Percentiles rank a stretch among this genome's conserved stretches.
These are phyloP conservation scores for Conringia planisiliqua DNA, from an alignment of 345 rosid species.

Conservation along the genomic window DNA sequence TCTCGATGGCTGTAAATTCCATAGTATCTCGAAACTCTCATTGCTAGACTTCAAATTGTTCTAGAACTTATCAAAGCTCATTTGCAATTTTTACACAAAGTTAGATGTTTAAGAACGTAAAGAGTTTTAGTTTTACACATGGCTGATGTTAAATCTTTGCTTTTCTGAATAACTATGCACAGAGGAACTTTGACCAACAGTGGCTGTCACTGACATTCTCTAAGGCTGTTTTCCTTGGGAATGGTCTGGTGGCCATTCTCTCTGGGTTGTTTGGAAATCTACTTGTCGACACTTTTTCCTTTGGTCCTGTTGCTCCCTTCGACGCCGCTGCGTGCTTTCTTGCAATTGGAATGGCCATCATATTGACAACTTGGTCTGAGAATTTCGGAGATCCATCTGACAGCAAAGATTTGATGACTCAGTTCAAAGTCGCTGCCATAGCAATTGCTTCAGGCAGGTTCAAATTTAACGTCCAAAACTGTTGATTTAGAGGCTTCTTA, in stretches of 20 bases:
- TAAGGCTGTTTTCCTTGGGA: constrained; percentile 90
- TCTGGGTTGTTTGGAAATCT: constrained; percentile 83
- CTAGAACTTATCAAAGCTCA: background rate
- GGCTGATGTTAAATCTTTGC: constrained; percentile 5
- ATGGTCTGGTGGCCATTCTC: constrained; percentile 87
- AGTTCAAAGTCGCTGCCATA: constrained; percentile 85
- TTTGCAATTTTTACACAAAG: background rate
- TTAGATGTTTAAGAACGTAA: background rate
- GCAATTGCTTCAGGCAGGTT: constrained; percentile 92
- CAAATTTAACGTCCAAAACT: background rate
- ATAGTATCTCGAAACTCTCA: background rate
- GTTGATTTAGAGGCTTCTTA: background rate
- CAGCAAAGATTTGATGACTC: constrained; percentile 81
- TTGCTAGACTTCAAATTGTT: background rate
- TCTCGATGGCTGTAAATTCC: background rate
- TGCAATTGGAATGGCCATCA: constrained; percentile 87
- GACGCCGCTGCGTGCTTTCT: constrained; percentile 96
- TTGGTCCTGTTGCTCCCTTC: constrained; percentile 98
- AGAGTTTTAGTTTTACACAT: background rate
- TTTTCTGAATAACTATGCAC: constrained; percentile 17
- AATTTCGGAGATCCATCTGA: constrained; percentile 93
- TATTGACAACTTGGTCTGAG: constrained; percentile 78
- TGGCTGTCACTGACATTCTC: constrained; percentile 93
- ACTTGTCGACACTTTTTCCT: constrained; percentile 70
- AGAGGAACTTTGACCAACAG: constrained; percentile 87